These are phyloP conservation scores for Chalaropsis thielavioides DNA, from an alignment of 2,329 filamentous ascomycete genomes.

Conservation along the genomic window DNA sequence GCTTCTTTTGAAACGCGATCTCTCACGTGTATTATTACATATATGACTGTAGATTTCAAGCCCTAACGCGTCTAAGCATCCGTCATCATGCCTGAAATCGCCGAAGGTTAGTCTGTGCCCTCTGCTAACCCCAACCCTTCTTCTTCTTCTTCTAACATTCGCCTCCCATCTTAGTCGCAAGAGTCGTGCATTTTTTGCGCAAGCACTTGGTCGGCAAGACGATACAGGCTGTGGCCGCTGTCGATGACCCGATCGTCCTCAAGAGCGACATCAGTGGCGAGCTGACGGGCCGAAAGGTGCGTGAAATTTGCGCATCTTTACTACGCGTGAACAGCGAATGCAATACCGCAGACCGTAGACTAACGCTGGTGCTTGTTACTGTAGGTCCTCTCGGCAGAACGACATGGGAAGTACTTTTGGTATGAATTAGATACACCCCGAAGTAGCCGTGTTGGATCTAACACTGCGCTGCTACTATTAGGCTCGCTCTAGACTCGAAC, in stretches of 20 bases:
- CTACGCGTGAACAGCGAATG: background rate
- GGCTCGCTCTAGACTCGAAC: constrained; percentile 48
- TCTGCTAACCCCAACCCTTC: constrained; percentile 5
- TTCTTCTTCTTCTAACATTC: background rate
- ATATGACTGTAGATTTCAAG: background rate
- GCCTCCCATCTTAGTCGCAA: constrained; percentile 45
- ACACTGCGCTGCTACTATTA: constrained; percentile 16
- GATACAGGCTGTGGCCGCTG: constrained; percentile 53
- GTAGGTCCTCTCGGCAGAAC: constrained; percentile 54
- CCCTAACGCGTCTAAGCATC: background rate
- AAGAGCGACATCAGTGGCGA: constrained; percentile 68
- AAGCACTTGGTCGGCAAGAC: constrained; percentile 73
- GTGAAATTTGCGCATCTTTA: background rate
- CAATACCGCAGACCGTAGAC: no score
- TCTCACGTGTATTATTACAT: no score
- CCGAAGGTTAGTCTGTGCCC: constrained; percentile 33
- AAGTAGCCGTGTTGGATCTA: background rate
- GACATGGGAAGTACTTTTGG: constrained; percentile 97
- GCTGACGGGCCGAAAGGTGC: constrained; percentile 5
- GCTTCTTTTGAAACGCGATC: no score
- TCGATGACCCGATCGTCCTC: constrained; percentile 74
- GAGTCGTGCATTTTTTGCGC: constrained; percentile 72
- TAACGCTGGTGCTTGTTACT: background rate
- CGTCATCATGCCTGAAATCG: constrained; percentile 44
- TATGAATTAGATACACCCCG: constrained; percentile 22